Evolutionary conservation across 148 eudicot genomes (phyloP), one percentile per base, ranked within the genome.

Genomic region (Tetragonia tetragonoides): DNA sequence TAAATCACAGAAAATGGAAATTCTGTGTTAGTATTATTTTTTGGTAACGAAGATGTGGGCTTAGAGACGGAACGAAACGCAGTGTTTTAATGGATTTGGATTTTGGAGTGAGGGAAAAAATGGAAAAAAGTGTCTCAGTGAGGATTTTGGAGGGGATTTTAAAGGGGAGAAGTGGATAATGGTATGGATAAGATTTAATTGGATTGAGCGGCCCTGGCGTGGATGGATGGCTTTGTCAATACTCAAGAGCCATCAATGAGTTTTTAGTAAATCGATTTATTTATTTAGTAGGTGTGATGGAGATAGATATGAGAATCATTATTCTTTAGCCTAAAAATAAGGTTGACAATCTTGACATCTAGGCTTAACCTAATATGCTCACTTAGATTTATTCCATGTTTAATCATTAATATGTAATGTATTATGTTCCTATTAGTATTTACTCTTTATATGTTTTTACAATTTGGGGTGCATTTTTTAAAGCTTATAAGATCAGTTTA

Each of bases 131-230:
- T 47, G 21, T 24, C 46, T 7, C 14, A 7, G 15, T 40, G 59
- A 60, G n/a, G 18, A 39, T 14, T 39, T 23, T 6, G 21, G 15
- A 38, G 10, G 68, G 34, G 10, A 7, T 3, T 78, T 60, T 42
- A 70, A 74, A 61, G 66, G 59, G 3, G 68, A 61, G n/a, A 10
- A 65, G 54, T 37, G 20, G 59, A 11, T 8, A 74, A 17, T n/a
- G 44, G 3, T 53, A 54, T 65, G 84, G 84, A 81, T 81, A 81
- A 81, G 77, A 72, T 77, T 59, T 66, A 34, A 69, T 42, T 53
- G 56, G 57, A 76, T 51, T 46, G 40, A 34, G 54, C 2, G 16
- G 28, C 47, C 66, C 42, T 61, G 67, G 10, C 24, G 3, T 51
- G 12, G 15, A 49, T 75, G 66, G 20, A 51, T 47, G 72, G 79